Conservation (phyloP, 2,329 filamentous ascomycete species). For the Colletotrichum sp. region DNA sequence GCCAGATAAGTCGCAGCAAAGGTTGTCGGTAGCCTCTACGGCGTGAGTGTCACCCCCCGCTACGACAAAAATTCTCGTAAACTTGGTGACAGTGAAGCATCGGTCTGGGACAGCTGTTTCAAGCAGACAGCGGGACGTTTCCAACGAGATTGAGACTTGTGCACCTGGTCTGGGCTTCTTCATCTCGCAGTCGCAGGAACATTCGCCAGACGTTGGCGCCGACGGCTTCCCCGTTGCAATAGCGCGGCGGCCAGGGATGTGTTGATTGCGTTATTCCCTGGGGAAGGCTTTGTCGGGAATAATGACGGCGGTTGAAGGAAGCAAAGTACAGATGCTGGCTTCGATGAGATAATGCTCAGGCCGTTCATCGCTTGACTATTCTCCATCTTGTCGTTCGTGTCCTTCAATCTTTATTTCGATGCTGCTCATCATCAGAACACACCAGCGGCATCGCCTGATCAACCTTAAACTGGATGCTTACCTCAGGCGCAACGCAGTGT, state of each 20-base stretch:
- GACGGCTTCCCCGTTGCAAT: not conserved
- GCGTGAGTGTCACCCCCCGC: not conserved
- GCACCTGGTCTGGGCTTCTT: not conserved
- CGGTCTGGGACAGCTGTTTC: conserved; percentile 14
- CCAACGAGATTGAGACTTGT: conserved; percentile 3
- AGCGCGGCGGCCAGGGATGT: not conserved
- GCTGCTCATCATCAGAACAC: not conserved
- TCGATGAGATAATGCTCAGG: not conserved
- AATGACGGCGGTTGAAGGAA: not conserved
- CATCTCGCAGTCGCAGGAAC: not conserved
- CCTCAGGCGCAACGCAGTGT: not conserved
- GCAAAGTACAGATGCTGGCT: not conserved
- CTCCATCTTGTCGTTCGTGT: not conserved
- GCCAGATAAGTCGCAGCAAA: not conserved
- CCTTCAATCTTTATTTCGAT: conserved; percentile 4
- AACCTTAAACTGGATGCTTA: not conserved
- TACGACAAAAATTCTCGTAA: not conserved
- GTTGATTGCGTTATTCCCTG: not conserved
- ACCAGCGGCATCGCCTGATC: not conserved
- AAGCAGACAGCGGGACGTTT: conserved; percentile 11
- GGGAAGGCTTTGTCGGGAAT: not conserved
- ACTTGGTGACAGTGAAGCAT: not conserved
- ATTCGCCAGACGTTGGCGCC: not conserved
- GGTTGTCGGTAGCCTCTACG: not conserved
- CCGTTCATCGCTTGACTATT: not conserved